A percentile compares a stretch with the other conserved stretches of the same genome.
Conservation (phyloP, 306 rosid genomes). For the Elaeagnus macrophylla region DNA sequence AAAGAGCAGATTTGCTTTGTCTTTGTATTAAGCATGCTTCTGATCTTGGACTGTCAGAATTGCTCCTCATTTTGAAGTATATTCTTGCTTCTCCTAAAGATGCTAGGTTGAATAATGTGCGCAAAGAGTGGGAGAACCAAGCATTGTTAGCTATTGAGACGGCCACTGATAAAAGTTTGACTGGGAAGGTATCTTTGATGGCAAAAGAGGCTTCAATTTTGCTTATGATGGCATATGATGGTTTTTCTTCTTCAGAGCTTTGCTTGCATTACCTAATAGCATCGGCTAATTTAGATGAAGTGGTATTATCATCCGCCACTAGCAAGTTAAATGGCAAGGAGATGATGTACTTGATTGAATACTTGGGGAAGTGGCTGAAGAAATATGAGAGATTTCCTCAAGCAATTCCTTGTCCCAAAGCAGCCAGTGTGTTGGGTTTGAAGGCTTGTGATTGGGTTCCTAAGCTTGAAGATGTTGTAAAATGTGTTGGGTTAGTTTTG, state of each 20-base stretch:
- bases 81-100: constrained; percentile 51
- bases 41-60: constrained; percentile 53
- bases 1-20: constrained; percentile 56
- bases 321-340: constrained; percentile 58
- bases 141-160: constrained; percentile 48
- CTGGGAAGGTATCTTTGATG: constrained; percentile 22
- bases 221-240: constrained; percentile 75
- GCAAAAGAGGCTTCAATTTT: constrained; percentile 69
- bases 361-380: constrained; percentile 77
- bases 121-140: constrained; percentile 75
- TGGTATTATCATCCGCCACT: constrained; percentile 38
- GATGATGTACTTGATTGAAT: constrained; percentile 49
- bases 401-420: constrained; percentile 46
- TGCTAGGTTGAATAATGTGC: constrained; percentile 34
- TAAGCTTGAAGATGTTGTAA: constrained; percentile 56
- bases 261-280: constrained; percentile 72
- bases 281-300: constrained; percentile 53
- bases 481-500: constrained; percentile 47
- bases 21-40: constrained; percentile 51
- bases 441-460: constrained; percentile 72
- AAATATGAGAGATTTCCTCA: constrained; percentile 80
- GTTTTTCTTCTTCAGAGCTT: constrained; percentile 51
- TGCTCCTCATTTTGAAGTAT: constrained; percentile 55
- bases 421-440: constrained; percentile 40
- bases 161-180: constrained; percentile 30